Conservation (phyloP, 495 filamentous ascomycete genomes). For the Amniculicola lignicola region DNA sequence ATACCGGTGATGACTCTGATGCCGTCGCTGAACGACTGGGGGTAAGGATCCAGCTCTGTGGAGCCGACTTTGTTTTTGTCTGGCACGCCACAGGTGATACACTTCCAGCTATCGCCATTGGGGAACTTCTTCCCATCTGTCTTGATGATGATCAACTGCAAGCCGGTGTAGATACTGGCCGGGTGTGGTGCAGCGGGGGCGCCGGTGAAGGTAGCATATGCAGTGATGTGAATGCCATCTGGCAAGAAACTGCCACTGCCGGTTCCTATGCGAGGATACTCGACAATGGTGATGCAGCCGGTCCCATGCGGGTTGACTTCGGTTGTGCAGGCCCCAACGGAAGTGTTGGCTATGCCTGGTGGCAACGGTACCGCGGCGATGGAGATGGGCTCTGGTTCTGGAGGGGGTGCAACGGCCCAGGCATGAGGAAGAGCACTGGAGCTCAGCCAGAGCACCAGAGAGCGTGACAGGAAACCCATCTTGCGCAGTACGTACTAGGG, state of each 20-base stretch:
- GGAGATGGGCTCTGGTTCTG: not conserved
- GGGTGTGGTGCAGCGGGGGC: not conserved
- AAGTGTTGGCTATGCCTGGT: too few species aligned
- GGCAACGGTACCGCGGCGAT: not conserved
- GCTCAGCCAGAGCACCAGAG: too few species aligned
- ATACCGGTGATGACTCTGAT: not conserved
- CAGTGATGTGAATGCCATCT: not conserved
- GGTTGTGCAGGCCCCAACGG: not conserved
- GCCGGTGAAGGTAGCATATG: not conserved
- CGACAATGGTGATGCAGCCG: not conserved
- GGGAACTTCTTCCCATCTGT: not conserved
- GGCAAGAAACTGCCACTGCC: not conserved
- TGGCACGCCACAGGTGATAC: constrained; percentile 2
- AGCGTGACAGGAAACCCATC: too few species aligned
- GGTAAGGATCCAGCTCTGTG: not conserved
- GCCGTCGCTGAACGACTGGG: not conserved
- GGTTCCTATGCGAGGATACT: too few species aligned
- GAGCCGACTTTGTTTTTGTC: not conserved
- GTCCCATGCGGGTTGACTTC: not conserved
- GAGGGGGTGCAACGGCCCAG: too few species aligned
- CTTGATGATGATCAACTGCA: not conserved
- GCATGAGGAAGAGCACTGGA: too few species aligned
- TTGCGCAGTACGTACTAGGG: too few species aligned
- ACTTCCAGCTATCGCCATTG: not conserved
- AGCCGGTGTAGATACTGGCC: not conserved